Conservation (phyloP, 148 eudicot genomes). For the Diospyros kaki region DNA sequence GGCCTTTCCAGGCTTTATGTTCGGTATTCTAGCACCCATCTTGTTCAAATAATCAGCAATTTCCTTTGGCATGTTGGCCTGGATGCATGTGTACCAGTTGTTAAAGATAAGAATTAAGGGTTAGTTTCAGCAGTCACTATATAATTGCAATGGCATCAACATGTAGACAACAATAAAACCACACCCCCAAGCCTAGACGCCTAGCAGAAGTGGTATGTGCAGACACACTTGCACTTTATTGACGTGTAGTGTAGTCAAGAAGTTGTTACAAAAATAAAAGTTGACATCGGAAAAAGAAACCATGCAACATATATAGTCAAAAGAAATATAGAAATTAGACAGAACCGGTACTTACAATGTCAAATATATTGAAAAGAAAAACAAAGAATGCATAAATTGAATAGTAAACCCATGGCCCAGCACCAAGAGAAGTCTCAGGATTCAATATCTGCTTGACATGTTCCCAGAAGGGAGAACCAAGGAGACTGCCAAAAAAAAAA, state of each 20-base stretch:
- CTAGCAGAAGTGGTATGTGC: too few relatives aligned
- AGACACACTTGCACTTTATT: too few relatives aligned
- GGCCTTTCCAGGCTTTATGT: constrained; percentile 91
- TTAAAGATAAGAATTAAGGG: not conserved
- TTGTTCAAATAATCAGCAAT: constrained; percentile 91
- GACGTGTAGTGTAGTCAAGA: too few relatives aligned
- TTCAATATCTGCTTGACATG: constrained; percentile 69
- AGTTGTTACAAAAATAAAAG: too few relatives aligned
- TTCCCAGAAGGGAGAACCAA: constrained; percentile 74
- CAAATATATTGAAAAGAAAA: constrained; percentile 86
- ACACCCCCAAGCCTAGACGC: not conserved
- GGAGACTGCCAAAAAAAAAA: constrained; percentile 54
- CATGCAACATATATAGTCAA: not conserved
- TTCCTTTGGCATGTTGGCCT: constrained; percentile 99
- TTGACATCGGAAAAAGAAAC: not conserved
- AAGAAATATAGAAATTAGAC: not conserved
- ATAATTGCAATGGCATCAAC: not conserved
- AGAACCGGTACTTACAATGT: constrained; percentile 68
- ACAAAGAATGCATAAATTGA: constrained; percentile 87
- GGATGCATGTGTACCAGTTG: constrained; percentile 4
- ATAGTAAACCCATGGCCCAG: constrained; percentile 91
- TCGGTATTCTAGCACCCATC: constrained; percentile 97
- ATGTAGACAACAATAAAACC: not conserved
- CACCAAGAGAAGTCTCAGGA: constrained; percentile 78
- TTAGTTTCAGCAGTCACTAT: not conserved